Conservation (phyloP, 169 alveolate genomes). For the Theileria annulata region DNA sequence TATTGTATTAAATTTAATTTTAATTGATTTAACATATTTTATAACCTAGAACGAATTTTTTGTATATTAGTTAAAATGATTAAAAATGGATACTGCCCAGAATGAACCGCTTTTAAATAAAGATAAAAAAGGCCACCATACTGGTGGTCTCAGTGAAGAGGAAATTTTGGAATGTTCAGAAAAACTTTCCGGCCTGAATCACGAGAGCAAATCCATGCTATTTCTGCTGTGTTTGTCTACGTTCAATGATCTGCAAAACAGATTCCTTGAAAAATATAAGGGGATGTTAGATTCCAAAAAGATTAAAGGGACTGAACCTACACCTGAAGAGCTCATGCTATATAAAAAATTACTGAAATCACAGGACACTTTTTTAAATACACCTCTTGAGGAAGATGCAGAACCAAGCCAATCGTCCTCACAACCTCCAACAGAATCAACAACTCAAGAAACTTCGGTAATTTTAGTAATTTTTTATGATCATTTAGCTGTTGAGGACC, state of each 20-base stretch:
- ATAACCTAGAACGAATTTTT: neutral
- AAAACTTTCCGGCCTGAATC: constrained; percentile 27
- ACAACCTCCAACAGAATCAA: neutral
- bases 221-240: constrained; percentile 37
- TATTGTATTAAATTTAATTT: neutral
- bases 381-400: constrained; percentile 4
- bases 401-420: neutral
- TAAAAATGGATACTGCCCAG: neutral
- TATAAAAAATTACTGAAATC: neutral
- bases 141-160: constrained; percentile 29
- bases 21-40: neutral
- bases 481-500: constrained; percentile 17
- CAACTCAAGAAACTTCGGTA: constrained; percentile 15
- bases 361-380: neutral
- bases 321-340: neutral
- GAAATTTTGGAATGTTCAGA: constrained; percentile 26
- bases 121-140: neutral
- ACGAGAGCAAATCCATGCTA: constrained; percentile 38
- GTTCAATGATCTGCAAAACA: constrained; percentile 56
- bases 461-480: neutral
- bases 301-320: neutral
- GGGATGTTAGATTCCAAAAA: constrained; percentile 12
- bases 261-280: constrained; percentile 46
- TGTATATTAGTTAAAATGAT: neutral
- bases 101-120: neutral